Conservation (phyloP, 148 eudicot genomes). For the Diospyros kaki region DNA sequence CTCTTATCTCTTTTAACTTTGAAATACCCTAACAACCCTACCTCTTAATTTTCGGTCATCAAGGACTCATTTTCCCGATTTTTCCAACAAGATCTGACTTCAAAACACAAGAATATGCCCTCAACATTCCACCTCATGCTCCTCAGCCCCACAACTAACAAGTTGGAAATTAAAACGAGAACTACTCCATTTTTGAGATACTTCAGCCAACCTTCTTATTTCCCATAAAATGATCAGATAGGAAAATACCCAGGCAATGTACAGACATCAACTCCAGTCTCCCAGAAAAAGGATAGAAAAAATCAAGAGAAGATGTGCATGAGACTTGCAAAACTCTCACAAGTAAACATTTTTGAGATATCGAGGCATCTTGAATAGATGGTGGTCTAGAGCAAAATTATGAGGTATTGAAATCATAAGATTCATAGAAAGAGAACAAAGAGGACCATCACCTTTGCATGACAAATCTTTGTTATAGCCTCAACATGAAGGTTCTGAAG, state of each 20-base stretch:
- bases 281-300: neutral
- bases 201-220: too few species aligned
- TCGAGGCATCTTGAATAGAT: neutral
- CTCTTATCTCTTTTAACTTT: too few species aligned
- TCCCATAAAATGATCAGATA: too few species aligned
- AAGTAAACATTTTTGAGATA: neutral
- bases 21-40: too few species aligned
- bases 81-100: too few species aligned
- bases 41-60: too few species aligned
- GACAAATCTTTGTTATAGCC: conserved; percentile 34
- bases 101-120: too few species aligned
- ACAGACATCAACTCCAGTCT: neutral
- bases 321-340: neutral
- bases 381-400: neutral
- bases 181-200: too few species aligned
- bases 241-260: neutral
- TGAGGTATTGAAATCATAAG: neutral
- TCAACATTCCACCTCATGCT: too few species aligned
- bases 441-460: conserved; percentile 19
- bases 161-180: too few species aligned
- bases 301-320: neutral
- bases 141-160: too few species aligned
- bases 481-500: conserved; percentile 32
- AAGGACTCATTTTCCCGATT: too few species aligned
- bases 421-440: neutral